These are phyloP conservation scores for Daldinia childiae DNA, from an alignment of 495 filamentous ascomycete species.

Conservation along the genomic window DNA sequence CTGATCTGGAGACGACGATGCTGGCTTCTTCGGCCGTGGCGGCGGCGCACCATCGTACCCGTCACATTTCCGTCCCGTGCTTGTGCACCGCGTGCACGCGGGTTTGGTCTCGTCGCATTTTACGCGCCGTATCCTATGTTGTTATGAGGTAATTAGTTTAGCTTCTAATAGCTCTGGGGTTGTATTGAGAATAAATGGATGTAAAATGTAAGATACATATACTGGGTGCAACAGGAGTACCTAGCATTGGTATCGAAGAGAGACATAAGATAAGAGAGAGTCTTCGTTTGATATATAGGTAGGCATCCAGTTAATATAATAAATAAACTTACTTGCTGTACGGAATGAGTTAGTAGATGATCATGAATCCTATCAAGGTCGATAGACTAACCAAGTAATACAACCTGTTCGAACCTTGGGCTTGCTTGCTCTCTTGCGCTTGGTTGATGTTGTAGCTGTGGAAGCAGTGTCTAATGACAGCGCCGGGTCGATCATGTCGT, in stretches of 20 bases:
- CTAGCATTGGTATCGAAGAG: not conserved
- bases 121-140: conserved; percentile 41
- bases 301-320: not conserved
- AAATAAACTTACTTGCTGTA: conserved; percentile 35
- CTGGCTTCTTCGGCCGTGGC: conserved; percentile 32
- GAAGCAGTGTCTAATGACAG: conserved; percentile 5
- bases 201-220: not conserved
- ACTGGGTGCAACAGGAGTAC: not conserved
- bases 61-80: conserved; percentile 55
- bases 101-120: conserved; percentile 57
- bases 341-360: conserved; percentile 7
- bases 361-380: not conserved
- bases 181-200: not conserved
- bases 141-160: not conserved
- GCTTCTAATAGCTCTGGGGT: not conserved
- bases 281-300: not conserved
- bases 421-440: conserved; percentile 40
- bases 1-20: conserved; percentile 7
- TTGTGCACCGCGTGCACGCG: conserved; percentile 53
- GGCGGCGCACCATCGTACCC: conserved; percentile 52
- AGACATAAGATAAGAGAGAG: not conserved
- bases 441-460: not conserved
- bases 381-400: conserved; percentile 39
- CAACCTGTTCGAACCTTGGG: conserved; percentile 41
- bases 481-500: conserved; percentile 25